phyloP scores from a whole-genome alignment of 2,329 filamentous ascomycete species.

The Madurella fahalii region DNA sequence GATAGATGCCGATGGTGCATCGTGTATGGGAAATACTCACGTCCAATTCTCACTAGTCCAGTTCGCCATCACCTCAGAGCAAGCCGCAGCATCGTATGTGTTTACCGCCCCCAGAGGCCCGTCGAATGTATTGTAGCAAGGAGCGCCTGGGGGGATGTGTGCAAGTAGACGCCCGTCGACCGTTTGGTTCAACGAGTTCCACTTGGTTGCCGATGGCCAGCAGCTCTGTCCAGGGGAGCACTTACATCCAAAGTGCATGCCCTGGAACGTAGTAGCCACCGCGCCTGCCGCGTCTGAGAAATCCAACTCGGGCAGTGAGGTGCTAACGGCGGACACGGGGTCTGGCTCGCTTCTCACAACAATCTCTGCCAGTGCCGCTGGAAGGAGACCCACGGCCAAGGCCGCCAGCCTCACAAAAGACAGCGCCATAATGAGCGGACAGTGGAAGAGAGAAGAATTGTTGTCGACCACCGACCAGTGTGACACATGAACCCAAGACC shows the following conservation, averaged over 20 bases:
- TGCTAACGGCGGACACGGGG: background rate
- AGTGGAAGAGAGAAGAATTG: background rate
- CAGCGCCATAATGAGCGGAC: background rate
- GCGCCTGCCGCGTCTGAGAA: slow-evolving; percentile 16
- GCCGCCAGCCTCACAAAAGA: background rate
- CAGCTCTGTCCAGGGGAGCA: slow-evolving; percentile 23
- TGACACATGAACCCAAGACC: too few relatives aligned
- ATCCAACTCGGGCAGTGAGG: slow-evolving; percentile 6
- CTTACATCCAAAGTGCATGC: slow-evolving; percentile 26
- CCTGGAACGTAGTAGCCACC: slow-evolving; percentile 2
- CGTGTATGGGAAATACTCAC: slow-evolving; percentile 26
- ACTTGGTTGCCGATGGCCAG: slow-evolving; percentile 23
- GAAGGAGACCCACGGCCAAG: background rate
- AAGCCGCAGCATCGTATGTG: slow-evolving; percentile 35
- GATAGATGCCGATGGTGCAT: too few relatives aligned
- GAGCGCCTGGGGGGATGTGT: slow-evolving; percentile 28
- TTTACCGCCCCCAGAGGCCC: slow-evolving; percentile 34
- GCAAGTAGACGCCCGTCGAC: slow-evolving; percentile 34
- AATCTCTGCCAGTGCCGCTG: slow-evolving; percentile 3
- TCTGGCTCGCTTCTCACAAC: slow-evolving; percentile 1
- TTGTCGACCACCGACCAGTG: too few relatives aligned
- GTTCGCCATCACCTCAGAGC: slow-evolving; percentile 29
- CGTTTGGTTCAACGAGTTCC: slow-evolving; percentile 31
- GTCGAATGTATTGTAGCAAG: slow-evolving; percentile 35
- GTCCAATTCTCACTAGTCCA: slow-evolving; percentile 35